Evolutionary conservation across 1,139 yeast genomes (phyloP), one percentile per base, ranked within the genome.

Genomic region (Kodamaea alishanica): DNA sequence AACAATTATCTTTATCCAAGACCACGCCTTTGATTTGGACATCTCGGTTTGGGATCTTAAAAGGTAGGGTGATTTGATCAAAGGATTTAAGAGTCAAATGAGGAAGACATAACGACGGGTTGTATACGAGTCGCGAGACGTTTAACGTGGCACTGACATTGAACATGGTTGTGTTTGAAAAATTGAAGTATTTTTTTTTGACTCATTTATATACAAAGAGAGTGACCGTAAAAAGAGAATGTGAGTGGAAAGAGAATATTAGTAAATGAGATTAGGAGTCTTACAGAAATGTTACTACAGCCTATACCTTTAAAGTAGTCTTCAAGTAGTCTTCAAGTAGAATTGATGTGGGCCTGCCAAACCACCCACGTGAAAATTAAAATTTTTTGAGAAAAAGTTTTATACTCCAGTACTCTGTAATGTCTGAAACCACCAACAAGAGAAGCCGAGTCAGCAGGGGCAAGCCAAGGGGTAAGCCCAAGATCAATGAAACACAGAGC

Each of bases 1-100:
- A 85, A 55, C 97, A 92, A 58, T 92, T 94, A 61, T 92, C 99
- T 59, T 94, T 92, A 58, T 92, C 99, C 24, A 92, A 69, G 0
- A 92, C 94, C 2, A 92, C 75, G 0, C 94, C 96, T 49, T 78
- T 83, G 44, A 89, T 84, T 2, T 27, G 28, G 24, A 43, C 45
- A 4, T 37, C 39, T 6, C 47, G 49, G 8, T 56, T 49, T 2
- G 69, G 65, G 8, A 75, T 54, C 22, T 41, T 41, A 23, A 73
- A 49, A 0, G 84, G 84, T 8, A 78, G 53, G 0, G 75, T 73
- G 24, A 80, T 56, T 41, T 82, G 78, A 52, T 79, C 84, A 56
- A 92, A 90, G 0, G 82, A 79, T 20, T 79, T 62, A 7, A 83
- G 73, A 0, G 79, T 68, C 12, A 78, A 39, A 35, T 81, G 85